Percentiles rank a stretch among this genome's conserved stretches.
Conservation (phyloP, 352 stramenopile genomes). For the Pythium sukuiense region DNA sequence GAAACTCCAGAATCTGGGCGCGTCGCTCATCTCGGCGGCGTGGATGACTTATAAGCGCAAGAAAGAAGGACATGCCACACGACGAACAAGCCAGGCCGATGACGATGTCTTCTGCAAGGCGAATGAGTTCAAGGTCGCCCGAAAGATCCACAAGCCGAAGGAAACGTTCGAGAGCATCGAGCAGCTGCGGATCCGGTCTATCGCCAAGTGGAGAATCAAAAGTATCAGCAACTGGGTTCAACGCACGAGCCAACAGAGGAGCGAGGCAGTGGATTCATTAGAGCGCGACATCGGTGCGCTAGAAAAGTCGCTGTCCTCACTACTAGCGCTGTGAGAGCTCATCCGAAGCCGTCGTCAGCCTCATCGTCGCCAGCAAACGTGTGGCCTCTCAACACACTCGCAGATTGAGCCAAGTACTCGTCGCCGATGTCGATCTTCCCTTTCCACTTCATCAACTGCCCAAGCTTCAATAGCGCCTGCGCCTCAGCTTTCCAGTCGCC, state of each 20-base stretch:
- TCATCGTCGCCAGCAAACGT: constrained; percentile 47
- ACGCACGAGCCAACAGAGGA: constrained; percentile 6
- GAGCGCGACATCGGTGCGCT: constrained; percentile 15
- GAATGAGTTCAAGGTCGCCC: constrained; percentile 15
- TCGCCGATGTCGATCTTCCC: constrained; percentile 46
- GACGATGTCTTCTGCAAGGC: constrained; percentile 16
- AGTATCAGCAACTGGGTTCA: constrained; percentile 20
- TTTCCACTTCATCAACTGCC: constrained; percentile 79
- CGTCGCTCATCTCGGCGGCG: constrained; percentile 37
- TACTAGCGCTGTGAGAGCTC: constrained; percentile 4
- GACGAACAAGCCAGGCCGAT: neutral
- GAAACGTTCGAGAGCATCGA: constrained; percentile 25
- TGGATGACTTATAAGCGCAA: constrained; percentile 27
- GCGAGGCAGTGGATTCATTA: constrained; percentile 10
- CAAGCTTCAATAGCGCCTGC: constrained; percentile 60
- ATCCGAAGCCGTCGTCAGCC: constrained; percentile 8
- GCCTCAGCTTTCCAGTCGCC: constrained; percentile 67
- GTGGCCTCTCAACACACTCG: constrained; percentile 48
- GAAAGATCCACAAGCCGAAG: constrained; percentile 16
- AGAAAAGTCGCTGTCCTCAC: constrained; percentile 7
- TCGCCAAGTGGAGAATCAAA: constrained; percentile 22
- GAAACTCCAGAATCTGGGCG: constrained; percentile 28
- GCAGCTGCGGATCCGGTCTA: constrained; percentile 16
- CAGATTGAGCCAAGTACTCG: constrained; percentile 52
- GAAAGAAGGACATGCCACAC: neutral